A percentile compares a stretch with the other conserved stretches of the same genome.
These are phyloP conservation scores for Epicoccum sorghinum DNA, from an alignment of 2,329 filamentous ascomycete genomes.

Conservation along the genomic window DNA sequence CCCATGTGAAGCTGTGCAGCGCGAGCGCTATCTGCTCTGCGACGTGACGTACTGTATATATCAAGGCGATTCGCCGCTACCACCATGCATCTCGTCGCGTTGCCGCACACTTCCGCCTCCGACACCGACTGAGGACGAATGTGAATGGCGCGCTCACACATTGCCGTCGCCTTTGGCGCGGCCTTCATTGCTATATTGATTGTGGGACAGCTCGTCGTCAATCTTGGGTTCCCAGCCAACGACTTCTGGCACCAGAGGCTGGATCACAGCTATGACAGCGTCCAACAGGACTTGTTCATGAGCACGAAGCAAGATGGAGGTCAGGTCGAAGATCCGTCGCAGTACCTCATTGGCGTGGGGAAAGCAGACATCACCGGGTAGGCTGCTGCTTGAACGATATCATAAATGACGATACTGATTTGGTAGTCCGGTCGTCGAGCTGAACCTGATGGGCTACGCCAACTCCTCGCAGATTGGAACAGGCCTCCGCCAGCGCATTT, in stretches of 20 bases:
- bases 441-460: constrained; percentile 92
- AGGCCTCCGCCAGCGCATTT: constrained; percentile 84
- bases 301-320: constrained; percentile 37
- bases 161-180: constrained; percentile 46
- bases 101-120: constrained; percentile 25
- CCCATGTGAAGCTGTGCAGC: constrained; percentile 2
- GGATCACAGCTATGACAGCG: constrained; percentile 29
- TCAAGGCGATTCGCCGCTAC: constrained; percentile 1
- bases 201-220: constrained; percentile 42
- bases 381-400: background rate
- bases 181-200: constrained; percentile 43
- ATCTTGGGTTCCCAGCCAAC: constrained; percentile 42
- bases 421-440: constrained; percentile 78
- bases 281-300: constrained; percentile 33
- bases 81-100: background rate
- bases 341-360: constrained; percentile 70
- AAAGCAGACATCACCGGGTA: constrained; percentile 77
- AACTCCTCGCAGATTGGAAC: constrained; percentile 81
- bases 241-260: constrained; percentile 46
- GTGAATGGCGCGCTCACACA: constrained; percentile 49
- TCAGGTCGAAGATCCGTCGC: constrained; percentile 46
- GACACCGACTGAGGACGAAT: constrained; percentile 17
- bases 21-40: background rate
- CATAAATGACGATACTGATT: background rate
- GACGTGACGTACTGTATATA: constrained; percentile 6